phyloP scores from a whole-genome alignment of 129 eudicot genomes.

The Oenanthe sinensis region DNA sequence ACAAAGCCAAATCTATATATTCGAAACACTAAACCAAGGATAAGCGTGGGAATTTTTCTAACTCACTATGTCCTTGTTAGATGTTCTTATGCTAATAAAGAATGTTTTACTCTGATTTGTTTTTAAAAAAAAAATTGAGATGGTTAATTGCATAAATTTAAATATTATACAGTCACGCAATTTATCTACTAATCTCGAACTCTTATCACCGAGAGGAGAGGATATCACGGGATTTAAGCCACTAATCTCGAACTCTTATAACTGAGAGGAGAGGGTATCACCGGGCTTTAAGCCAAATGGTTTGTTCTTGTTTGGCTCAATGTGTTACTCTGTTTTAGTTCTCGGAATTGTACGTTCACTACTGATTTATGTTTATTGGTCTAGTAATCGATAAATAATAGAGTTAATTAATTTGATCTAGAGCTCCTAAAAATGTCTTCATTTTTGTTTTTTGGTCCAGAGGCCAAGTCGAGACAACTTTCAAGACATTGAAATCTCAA shows the following conservation, averaged over 20 bases:
- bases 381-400: not conserved
- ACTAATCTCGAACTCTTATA: not conserved
- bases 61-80: conserved; percentile 17
- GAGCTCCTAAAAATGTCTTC: conserved; percentile 4
- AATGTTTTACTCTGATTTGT: not conserved
- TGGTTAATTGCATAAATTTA: not conserved
- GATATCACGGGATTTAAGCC: not conserved
- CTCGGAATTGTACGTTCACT: not conserved
- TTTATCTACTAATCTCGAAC: not conserved
- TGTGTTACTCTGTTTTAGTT: conserved; percentile 8
- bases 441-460: conserved; percentile 6
- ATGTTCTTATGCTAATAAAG: conserved; percentile 8
- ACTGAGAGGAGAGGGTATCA: not conserved
- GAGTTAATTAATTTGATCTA: not conserved
- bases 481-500: not conserved
- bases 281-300: not conserved
- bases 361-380: not conserved
- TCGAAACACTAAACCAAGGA: conserved; percentile 14
- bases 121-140: not conserved
- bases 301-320: not conserved
- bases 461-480: not conserved
- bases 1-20: not conserved
- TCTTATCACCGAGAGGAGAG: not conserved
- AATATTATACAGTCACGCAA: not conserved
- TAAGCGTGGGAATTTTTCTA: conserved; percentile 32